Evolutionary conservation across 106 monocot species (phyloP), one percentile per base, ranked within the genome.

Genomic region (Posidonia australis): DNA sequence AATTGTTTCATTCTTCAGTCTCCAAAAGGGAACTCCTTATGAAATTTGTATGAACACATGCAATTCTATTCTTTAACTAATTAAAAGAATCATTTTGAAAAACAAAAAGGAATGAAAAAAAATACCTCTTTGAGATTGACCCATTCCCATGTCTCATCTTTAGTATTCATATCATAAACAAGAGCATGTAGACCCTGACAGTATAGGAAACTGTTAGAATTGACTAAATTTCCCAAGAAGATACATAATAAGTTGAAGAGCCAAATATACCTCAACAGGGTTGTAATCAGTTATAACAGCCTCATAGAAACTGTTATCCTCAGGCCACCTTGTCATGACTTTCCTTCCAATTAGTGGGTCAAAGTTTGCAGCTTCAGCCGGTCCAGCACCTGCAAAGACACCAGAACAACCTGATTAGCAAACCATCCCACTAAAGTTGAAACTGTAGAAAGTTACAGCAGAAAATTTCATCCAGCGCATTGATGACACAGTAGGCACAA

Each of bases 231-330:
- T 3, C 20, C 65, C 32, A 52, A 1, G 71, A 47, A 63, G 74
- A 69, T 51, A 58, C 31, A 22, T 32, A 46, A 32, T 13, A 62
- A 27, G 66, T 65, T n/a, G 55, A 10, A 79, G 26, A 44, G 45
- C n/a, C 49, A 72, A 72, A 79, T 58, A 69, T 62, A 90, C 96
- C 87, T 90, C 75, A 51, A 26, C 43, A 44, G 84, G 69, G 51
- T 90, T 83, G 65, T 82, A 87, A 62, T 96, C 86, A 54, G 87
- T 96, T 67, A 96, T 87, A 66, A 90, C 84, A 77, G 96, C 96
- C 60, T 90, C 90, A 67, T 96, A 96, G 46, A 96, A 96, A 62
- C 75, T 90, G 58, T 87, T 96, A 72, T 90, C 90, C 30, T 80
- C 84, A 51, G 96, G 96, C 96, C 96, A 96, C 64, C 90, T 84